These are phyloP conservation scores for Limonium bicolor DNA, from an alignment of 148 eudicot genomes.

Conservation along the genomic window DNA sequence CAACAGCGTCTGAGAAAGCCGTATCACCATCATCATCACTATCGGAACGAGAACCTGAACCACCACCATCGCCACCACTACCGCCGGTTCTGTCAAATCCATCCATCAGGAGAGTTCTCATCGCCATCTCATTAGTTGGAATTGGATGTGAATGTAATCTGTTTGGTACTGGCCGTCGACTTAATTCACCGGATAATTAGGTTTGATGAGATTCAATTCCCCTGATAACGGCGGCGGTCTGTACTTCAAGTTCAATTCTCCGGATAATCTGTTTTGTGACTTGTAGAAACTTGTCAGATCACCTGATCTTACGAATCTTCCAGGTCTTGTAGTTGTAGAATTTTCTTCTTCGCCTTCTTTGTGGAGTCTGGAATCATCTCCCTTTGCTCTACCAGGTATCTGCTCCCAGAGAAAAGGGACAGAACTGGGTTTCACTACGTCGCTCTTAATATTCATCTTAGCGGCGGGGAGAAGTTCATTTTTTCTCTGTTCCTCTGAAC, in stretches of 20 bases:
- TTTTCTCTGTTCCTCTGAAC: slow-evolving; percentile 9
- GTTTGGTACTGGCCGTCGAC: too few species aligned
- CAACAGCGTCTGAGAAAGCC: slow-evolving; percentile 9
- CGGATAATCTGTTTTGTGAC: slow-evolving; percentile 13
- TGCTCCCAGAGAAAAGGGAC: slow-evolving; percentile 52
- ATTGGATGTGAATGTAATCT: too few species aligned
- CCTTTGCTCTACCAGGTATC: slow-evolving; percentile 36
- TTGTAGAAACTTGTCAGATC: slow-evolving; percentile 17
- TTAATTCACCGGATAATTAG: too few species aligned
- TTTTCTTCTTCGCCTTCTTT: slow-evolving; percentile 5
- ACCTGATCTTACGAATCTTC: slow-evolving; percentile 18
- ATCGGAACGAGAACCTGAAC: slow-evolving; percentile 16
- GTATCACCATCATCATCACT: slow-evolving; percentile 12
- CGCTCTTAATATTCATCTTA: slow-evolving; percentile 12
- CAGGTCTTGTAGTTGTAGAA: slow-evolving; percentile 21
- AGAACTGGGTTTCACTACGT: slow-evolving; percentile 35
- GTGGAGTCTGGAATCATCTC: not conserved
- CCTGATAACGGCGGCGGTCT: slow-evolving; percentile 13
- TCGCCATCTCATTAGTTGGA: too few species aligned
- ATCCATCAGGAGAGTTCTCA: too few species aligned
- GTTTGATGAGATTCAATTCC: too few species aligned
- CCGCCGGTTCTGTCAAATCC: too few species aligned
- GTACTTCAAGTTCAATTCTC: slow-evolving; percentile 11
- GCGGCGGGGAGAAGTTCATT: slow-evolving; percentile 3
- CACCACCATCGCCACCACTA: too few species aligned